Evolutionary conservation across 1,139 yeast genomes (phyloP).

Genomic region (Yamadazyma conglobata): DNA sequence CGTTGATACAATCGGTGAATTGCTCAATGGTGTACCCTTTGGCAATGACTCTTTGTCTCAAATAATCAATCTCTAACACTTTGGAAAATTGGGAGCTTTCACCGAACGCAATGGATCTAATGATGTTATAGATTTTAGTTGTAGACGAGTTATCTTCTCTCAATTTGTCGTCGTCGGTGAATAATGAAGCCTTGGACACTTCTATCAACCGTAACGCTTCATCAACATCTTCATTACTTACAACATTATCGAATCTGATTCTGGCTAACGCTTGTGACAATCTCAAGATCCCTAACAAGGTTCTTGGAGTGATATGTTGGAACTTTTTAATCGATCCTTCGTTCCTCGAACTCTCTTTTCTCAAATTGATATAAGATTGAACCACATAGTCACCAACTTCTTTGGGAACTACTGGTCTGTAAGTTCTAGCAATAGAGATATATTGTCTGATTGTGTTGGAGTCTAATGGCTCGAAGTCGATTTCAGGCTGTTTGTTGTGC

Average conservation of each 20-base stretch:
- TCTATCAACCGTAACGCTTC: slow-evolving; percentile 87
- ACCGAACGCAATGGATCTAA: slow-evolving; percentile 49
- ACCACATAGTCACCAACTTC: slow-evolving; percentile 88
- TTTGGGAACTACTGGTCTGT: slow-evolving; percentile 82
- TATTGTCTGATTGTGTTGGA: slow-evolving; percentile 82
- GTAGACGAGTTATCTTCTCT: slow-evolving; percentile 53
- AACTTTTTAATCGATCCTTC: slow-evolving; percentile 75
- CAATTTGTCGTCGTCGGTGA: slow-evolving; percentile 45
- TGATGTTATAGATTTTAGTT: slow-evolving; percentile 60
- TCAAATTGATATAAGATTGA: slow-evolving; percentile 80
- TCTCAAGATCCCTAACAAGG: slow-evolving; percentile 85
- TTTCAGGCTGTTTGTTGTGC: slow-evolving; percentile 82
- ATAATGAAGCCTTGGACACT: slow-evolving; percentile 81
- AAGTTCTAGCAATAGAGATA: slow-evolving; percentile 80
- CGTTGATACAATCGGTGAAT: slow-evolving; percentile 69
- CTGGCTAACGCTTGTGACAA: slow-evolving; percentile 94
- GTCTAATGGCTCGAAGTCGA: slow-evolving; percentile 73
- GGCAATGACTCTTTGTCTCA: slow-evolving; percentile 69
- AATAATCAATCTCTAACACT: slow-evolving; percentile 51
- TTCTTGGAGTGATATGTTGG: slow-evolving; percentile 93
- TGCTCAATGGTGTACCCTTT: slow-evolving; percentile 84
- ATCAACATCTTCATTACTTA: slow-evolving; percentile 80
- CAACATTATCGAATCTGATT: slow-evolving; percentile 72
- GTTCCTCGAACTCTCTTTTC: slow-evolving; percentile 83
- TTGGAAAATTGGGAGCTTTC: slow-evolving; percentile 43